Conservation (phyloP, 1,284 basidiomycete species). For the Puccinia hordei region DNA sequence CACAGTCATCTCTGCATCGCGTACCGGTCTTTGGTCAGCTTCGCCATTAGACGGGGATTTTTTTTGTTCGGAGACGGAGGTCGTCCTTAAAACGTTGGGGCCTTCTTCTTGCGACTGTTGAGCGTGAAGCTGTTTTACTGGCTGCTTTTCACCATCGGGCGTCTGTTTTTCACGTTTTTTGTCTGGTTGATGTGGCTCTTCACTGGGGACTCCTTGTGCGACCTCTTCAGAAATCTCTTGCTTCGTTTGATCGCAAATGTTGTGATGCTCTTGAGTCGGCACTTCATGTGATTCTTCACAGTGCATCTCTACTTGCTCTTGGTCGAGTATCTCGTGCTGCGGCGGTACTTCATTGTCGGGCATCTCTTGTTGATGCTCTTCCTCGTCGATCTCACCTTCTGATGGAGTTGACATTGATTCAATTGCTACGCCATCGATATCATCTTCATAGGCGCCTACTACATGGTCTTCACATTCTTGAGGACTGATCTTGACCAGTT, state of each 20-base stretch:
- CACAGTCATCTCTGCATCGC: neutral
- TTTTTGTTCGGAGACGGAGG: neutral
- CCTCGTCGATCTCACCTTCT: conserved; percentile 32
- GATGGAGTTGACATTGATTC: conserved; percentile 43
- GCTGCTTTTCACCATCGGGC: neutral
- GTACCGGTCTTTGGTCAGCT: neutral
- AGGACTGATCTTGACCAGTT: neutral
- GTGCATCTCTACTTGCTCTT: neutral
- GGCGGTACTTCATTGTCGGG: too few relatives aligned
- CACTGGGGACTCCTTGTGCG: neutral
- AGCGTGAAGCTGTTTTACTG: neutral
- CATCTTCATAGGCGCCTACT: conserved; percentile 19
- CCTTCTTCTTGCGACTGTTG: neutral
- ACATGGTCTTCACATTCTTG: neutral
- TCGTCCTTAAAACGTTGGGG: neutral
- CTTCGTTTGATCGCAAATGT: neutral
- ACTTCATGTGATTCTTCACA: neutral
- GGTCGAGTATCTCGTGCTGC: too few relatives aligned
- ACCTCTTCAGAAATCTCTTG: neutral
- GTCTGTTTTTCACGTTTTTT: neutral
- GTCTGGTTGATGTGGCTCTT: neutral
- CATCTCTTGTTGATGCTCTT: neutral
- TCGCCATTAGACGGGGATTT: too few relatives aligned
- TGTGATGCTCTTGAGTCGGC: neutral
- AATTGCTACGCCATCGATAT: conserved; percentile 50